Percentiles rank a stretch among this genome's conserved stretches.
These are phyloP conservation scores for Arthrobotrys megalospora DNA, from an alignment of 2,329 filamentous ascomycete genomes.

Conservation along the genomic window DNA sequence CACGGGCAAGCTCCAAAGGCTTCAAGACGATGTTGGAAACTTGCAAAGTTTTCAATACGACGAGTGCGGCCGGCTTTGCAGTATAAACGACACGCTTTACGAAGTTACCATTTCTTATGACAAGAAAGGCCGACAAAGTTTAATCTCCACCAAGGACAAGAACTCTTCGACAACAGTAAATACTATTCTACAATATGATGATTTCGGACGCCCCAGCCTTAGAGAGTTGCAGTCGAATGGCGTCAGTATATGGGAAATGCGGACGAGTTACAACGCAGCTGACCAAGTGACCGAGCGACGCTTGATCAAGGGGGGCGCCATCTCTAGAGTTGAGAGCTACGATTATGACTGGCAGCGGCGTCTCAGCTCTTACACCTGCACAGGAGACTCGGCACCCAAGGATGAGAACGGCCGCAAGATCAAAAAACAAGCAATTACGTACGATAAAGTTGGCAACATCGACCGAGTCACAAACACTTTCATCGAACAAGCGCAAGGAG, in stretches of 20 bases:
- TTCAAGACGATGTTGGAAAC: not conserved
- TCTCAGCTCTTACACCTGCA: not conserved
- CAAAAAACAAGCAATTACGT: not conserved
- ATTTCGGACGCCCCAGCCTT: not conserved
- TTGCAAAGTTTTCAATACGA: not conserved
- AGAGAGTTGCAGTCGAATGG: not conserved
- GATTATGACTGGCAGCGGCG: not conserved
- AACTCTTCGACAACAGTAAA: not conserved
- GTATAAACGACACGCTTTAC: not conserved
- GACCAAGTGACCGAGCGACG: not conserved
- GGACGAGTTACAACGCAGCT: not conserved
- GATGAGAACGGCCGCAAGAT: not conserved
- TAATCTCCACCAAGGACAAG: not conserved
- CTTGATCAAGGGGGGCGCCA: not conserved
- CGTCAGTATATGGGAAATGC: not conserved
- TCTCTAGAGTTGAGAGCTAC: not conserved
- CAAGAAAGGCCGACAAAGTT: not conserved
- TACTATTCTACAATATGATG: not conserved
- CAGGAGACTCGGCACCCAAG: not conserved
- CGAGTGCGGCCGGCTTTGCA: not conserved
- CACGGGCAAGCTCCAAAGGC: not conserved
- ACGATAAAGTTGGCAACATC: not conserved
- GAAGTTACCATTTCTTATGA: not conserved
- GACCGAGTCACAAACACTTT: not conserved
- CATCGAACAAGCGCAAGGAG: not conserved